phyloP scores from a whole-genome alignment of 805 yeast genomes.

The Candida ponderosae region DNA sequence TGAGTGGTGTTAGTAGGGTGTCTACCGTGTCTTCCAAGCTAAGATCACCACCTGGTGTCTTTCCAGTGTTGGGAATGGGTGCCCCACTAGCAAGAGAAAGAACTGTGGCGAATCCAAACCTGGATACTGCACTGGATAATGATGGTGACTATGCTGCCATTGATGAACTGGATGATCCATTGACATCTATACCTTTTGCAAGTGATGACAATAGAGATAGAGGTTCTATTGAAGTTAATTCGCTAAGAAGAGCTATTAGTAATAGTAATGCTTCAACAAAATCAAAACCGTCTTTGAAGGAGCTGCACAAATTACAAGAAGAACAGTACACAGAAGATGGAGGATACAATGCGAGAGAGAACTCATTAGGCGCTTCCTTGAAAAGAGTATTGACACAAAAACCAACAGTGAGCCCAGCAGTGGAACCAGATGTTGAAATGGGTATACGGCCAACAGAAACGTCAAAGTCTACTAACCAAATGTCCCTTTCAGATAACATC shows the following conservation, averaged over 20 bases:
- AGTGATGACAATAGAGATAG: too few relatives aligned
- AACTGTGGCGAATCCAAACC: slow-evolving; percentile 42
- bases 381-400: slow-evolving; percentile 21
- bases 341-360: slow-evolving; percentile 24
- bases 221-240: neutral
- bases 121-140: neutral
- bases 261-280: neutral
- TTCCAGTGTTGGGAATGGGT: slow-evolving; percentile 78
- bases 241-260: neutral
- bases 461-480: slow-evolving; percentile 4
- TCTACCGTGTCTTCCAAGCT: slow-evolving; percentile 8
- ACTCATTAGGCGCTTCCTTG: slow-evolving; percentile 25
- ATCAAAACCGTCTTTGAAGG: slow-evolving; percentile 3
- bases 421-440: slow-evolving; percentile 13
- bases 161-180: neutral
- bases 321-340: slow-evolving; percentile 18
- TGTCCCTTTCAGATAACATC: slow-evolving; percentile 8
- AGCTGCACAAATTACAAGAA: slow-evolving; percentile 19
- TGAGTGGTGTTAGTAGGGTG: neutral
- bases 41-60: slow-evolving; percentile 68
- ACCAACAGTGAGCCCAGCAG: slow-evolving; percentile 13
- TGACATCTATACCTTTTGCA: too few relatives aligned
- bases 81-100: slow-evolving; percentile 48
- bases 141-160: slow-evolving; percentile 1
- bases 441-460: slow-evolving; percentile 10